Evolutionary conservation across 768 basidiomycete species (phyloP), one percentile per base, ranked within the genome.

Genomic region (Baorangia bicolor): DNA sequence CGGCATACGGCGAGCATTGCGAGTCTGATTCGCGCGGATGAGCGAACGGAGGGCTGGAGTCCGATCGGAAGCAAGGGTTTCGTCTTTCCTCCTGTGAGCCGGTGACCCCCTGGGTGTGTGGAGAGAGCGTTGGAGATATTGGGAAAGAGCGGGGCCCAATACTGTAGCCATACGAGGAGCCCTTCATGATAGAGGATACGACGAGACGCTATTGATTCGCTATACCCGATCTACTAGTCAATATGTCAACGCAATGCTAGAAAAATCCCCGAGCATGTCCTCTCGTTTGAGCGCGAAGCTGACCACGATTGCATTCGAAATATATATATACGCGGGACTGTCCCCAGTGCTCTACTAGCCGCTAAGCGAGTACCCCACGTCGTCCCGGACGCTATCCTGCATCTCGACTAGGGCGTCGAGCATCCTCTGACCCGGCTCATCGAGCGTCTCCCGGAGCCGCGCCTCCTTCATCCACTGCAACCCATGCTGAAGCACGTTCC

Each of bases 1-100:
- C 74, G 82, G 34, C 91, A 92, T 66, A 92, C 90, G 2, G 91
- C 91, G 21, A 90, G 87, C 59, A 93, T 93, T 59, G 89, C 86
- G 13, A 91, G 88, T 66, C 71, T 92, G 56, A 90, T 92, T 51
- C 78, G 89, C 10, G 82, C 86, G 5, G 88, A 90, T 37, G 88
- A 92, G 63, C 73, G 88, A 23, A 53, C 88, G 64, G 91, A 90
- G 61, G 89, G 87, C 2, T 92, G 90, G 90, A 90, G 88, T 70
- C 86, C 88, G 7, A 85, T 90, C 52, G 62, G 78, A 67, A 77
- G 75, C 27, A 75, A 77, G 47, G 72, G 76, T 0, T 87, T 89
- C 58, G 75, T 72, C 31, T 76, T 83, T 60, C 79, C 82, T 16
- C 75, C 79, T 13, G 73, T 72, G 23, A 27, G 27, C 21, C 67